Evolutionary conservation across 2,329 filamentous ascomycete species (phyloP).

Genomic region (Diaporthe caulivora): DNA sequence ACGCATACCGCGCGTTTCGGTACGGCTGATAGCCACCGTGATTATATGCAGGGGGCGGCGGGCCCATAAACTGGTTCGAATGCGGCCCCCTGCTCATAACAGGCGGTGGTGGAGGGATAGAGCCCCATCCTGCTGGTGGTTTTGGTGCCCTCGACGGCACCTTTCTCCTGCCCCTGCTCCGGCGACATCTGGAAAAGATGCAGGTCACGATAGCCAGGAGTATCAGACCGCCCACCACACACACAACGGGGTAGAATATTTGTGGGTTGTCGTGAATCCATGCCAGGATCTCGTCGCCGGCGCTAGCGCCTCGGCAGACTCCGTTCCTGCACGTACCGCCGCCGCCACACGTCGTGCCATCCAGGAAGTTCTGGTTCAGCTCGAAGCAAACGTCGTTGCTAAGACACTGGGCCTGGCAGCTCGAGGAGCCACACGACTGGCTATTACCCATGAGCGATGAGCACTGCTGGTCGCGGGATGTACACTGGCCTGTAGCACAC

Average conservation of each 20-base stretch:
- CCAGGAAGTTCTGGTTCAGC: conserved; percentile 91
- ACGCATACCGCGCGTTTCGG: conserved; percentile 33
- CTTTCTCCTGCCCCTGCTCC: conserved; percentile 2
- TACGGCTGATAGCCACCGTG: conserved; percentile 16
- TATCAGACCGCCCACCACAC: conserved; percentile 79
- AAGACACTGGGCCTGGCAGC: conserved; percentile 85
- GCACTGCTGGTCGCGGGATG: conserved; percentile 90
- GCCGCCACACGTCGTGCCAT: conserved; percentile 87
- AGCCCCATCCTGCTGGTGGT: conserved; percentile 6
- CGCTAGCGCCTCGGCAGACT: conserved; percentile 77
- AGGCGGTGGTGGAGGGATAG: conserved; percentile 34
- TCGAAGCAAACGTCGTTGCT: conserved; percentile 75
- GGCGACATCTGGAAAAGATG: conserved; percentile 51
- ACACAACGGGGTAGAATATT: conserved; percentile 84
- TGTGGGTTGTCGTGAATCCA: conserved; percentile 84
- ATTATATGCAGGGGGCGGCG: conserved; percentile 42
- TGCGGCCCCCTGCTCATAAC: conserved; percentile 27
- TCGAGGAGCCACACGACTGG: conserved; percentile 78
- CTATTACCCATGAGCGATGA: conserved; percentile 87
- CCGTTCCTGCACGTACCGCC: conserved; percentile 86
- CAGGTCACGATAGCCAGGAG: conserved; percentile 78
- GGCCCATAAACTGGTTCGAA: conserved; percentile 6
- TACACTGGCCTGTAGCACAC: conserved; percentile 95
- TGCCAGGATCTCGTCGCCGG: conserved; percentile 76
- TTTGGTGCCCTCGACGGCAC: conserved; percentile 5